These are phyloP conservation scores for Phytophthora macrochlamydospora DNA, from an alignment of 352 stramenopile genomes.

Conservation along the genomic window DNA sequence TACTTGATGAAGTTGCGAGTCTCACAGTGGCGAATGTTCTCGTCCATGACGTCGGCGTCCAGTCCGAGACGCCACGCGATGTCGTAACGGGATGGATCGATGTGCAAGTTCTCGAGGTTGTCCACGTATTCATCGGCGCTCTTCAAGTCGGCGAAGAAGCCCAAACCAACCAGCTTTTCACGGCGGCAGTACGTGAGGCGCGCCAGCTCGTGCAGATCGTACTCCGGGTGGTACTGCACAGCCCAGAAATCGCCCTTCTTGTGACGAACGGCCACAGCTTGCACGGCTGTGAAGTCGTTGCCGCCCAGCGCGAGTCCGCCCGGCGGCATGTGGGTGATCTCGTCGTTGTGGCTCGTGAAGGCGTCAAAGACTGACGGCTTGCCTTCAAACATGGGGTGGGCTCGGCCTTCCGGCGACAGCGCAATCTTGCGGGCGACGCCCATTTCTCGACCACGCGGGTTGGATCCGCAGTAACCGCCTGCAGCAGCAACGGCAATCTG, in stretches of 20 bases:
- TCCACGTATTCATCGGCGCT: constrained; percentile 74
- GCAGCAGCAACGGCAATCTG: constrained; percentile 79
- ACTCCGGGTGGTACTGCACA: constrained; percentile 87
- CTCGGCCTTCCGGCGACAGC: constrained; percentile 71
- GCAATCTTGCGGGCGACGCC: constrained; percentile 79
- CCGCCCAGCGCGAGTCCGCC: constrained; percentile 61
- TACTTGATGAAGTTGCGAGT: constrained; percentile 89
- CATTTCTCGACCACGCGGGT: constrained; percentile 77
- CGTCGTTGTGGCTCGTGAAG: constrained; percentile 85
- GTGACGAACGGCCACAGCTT: constrained; percentile 75
- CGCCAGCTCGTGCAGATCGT: constrained; percentile 82
- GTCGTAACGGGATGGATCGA: constrained; percentile 73
- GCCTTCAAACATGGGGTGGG: constrained; percentile 83
- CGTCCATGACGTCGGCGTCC: constrained; percentile 83
- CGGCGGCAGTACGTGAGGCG: constrained; percentile 74
- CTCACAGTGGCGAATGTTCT: constrained; percentile 77
- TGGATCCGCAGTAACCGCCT: constrained; percentile 64
- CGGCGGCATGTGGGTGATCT: constrained; percentile 75
- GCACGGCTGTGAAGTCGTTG: constrained; percentile 75
- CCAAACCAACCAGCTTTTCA: constrained; percentile 65
- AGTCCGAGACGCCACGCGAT: constrained; percentile 81
- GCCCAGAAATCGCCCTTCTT: constrained; percentile 85
- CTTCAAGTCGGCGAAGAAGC: constrained; percentile 78
- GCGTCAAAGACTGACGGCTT: constrained; percentile 83
- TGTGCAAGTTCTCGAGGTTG: constrained; percentile 75